These are phyloP conservation scores for Aegilops speltoides DNA, from an alignment of 176 grass and related monocot genomes.

Conservation along the genomic window DNA sequence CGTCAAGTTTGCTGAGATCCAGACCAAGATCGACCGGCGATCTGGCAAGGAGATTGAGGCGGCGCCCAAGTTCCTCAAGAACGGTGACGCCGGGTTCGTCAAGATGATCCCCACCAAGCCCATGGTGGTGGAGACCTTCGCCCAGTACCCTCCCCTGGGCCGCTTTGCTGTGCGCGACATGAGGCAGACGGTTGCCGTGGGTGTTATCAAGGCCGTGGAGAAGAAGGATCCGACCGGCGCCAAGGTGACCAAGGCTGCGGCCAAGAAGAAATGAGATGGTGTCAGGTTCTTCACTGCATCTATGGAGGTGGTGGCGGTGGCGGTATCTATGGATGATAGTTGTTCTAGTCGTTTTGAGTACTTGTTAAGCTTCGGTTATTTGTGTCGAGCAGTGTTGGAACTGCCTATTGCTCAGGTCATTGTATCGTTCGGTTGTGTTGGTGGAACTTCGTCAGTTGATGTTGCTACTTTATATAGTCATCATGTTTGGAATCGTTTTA, in stretches of 20 bases:
- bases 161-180: constrained; percentile 74
- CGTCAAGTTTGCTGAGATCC: constrained; percentile 65
- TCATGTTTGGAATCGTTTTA: neutral
- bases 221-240: constrained; percentile 72
- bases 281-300: neutral
- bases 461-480: neutral
- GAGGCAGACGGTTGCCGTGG: constrained; percentile 72
- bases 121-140: constrained; percentile 77
- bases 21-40: constrained; percentile 67
- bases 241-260: constrained; percentile 74
- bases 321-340: neutral
- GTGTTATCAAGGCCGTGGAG: constrained; percentile 65
- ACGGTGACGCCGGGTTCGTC: constrained; percentile 58
- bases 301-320: too few relatives aligned
- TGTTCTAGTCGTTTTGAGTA: neutral
- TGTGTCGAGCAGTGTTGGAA: neutral
- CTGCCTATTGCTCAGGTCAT: neutral
- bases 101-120: constrained; percentile 83
- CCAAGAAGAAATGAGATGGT: constrained; percentile 67
- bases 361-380: neutral
- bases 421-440: neutral
- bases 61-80: constrained; percentile 79
- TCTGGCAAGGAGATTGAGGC: constrained; percentile 70
- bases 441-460: neutral
- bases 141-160: constrained; percentile 55